These are phyloP conservation scores for Daucus carota DNA, from an alignment of 129 eudicot genomes.

Conservation along the genomic window DH1_v3.0 NC_030382.2:43109501-43110000, in stretches of 20 bases:
- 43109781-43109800: conserved; percentile 16
- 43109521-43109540: conserved; percentile 32
- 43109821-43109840: not conserved
- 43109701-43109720: conserved; percentile 74
- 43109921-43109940: not conserved
- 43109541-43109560: conserved; percentile 89
- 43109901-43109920: not conserved
- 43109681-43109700: conserved; percentile 79
- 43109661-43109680: conserved; percentile 75
- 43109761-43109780: conserved; percentile 64
- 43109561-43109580: conserved; percentile 95
- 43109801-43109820: not conserved
- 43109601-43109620: conserved; percentile 56
- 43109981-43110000: not conserved
- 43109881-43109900: not conserved
- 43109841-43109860: not conserved
- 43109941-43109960: not conserved
- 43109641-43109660: conserved; percentile 85
- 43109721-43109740: conserved; percentile 76
- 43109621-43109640: conserved; percentile 54
- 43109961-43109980: not conserved
- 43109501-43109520: conserved; percentile 6
- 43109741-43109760: conserved; percentile 64
- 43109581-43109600: conserved; percentile 68
- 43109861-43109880: not conserved